Evolutionary conservation across 2,329 filamentous ascomycete species (phyloP), one percentile per base, ranked within the genome.

Genomic region (Plenodomus biglobosus): DNA sequence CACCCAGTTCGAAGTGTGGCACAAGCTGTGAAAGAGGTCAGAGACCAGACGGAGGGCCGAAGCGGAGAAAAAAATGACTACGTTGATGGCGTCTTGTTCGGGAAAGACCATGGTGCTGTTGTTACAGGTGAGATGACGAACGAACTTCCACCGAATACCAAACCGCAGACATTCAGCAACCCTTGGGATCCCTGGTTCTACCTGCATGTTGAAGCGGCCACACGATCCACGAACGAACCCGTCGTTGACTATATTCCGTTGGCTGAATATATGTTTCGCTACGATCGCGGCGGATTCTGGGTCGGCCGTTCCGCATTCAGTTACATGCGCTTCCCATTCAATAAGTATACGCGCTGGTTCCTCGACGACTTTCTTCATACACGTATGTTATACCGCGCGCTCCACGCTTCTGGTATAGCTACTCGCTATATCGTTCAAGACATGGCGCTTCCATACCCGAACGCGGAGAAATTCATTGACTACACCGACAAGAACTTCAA

Each of bases 281-380:
- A 86, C 70, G 85, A 88, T 65, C 79, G 85, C 30, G 85, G 84
- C 39, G 84, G 80, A 2, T 88, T 88, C 71, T 88, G 85, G 85
- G 81, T 81, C 3, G 85, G 81, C 8, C 73, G 73, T 18, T 81
- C 84, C 48, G 82, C 84, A 1, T 87, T 85, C 69, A 68, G 73
- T 18, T 88, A 87, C 69, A 87, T 87, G 67, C 62, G 78, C 30
- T 80, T 73, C 40, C 85, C 85, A 0, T 87, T 87, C 70, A 88
- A 85, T 72, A 75, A 78, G 30, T 67, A 82, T 56, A 87, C 84
- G 0, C 78, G 85, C 17, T 80, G 75, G 61, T 65, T 81, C n/a
- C 74, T 87, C 3, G 80, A 88, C 59, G 75, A 77, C 17, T 82
- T 86, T 50, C 74, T 86, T 62, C 81, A 83, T 62, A 84, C 85